Evolutionary conservation across 208 protist genomes (phyloP), one percentile per base, ranked within the genome.

Genomic region (Vickermania ingenoplastis): DNA sequence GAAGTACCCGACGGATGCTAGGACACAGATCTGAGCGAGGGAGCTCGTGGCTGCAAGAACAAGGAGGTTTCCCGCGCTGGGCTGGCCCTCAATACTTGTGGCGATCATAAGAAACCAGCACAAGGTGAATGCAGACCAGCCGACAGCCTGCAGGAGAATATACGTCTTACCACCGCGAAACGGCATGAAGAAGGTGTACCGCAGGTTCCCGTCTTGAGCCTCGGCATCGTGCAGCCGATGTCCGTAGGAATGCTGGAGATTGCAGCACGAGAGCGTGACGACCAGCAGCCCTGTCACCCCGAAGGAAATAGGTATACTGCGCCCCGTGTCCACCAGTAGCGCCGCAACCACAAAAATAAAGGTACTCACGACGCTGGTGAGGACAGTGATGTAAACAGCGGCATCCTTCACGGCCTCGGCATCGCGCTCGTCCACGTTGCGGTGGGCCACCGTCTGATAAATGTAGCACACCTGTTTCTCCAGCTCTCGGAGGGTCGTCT

Each of bases 161-260:
- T 89, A 92, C 0, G 31, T 57, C 1, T 63, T 31, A 3, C 85
- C 85, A 30, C 81, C 86, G 1, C 59, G 69, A 55, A 89, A 90
- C 1, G 86, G 81, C 83, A 90, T 93, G 69, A 86, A 86, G 58
- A 74, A 73, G 7, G 56, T 64, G 59, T 85, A 89, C 36, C 11
- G 11, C 11, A n/a, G 36, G 11, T 45, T 7, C 36, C 36, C 36
- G n/a, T n/a, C n/a, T 17, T 50, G 28, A 2, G 68, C 69, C 1
- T 73, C 76, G 23, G 53, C 65, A 21, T 63, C 54, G 60, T 92
- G 81, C 56, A 87, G 48, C 31, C 72, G 74, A 1, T 50, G 67
- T 24, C 84, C 84, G 57, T 86, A 86, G 4, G 86, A 58, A 55
- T 63, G 75, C 31, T 92, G 84, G 29, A 81, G 53, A 28, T 73